Evolutionary conservation across 2,329 filamentous ascomycete genomes (phyloP).

Genomic region (Madurella mycetomatis): DNA sequence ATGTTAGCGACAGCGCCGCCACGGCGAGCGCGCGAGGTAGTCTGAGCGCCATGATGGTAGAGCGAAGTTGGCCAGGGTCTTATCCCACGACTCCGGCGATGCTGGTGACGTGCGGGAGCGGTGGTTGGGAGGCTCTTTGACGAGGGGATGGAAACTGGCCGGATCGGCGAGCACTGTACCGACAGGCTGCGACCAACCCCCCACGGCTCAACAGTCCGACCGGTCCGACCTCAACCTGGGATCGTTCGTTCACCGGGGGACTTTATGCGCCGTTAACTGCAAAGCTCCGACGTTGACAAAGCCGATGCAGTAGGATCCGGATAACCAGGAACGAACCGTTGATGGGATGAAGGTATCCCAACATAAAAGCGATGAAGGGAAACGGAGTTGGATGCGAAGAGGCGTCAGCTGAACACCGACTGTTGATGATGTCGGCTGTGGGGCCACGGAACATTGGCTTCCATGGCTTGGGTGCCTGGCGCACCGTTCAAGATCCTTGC

Average conservation of each 20-base stretch:
- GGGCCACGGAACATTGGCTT: not conserved
- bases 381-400: not conserved
- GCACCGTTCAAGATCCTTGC: not conserved
- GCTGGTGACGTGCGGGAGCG: not conserved
- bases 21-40: constrained; percentile 37
- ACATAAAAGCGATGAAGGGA: not conserved
- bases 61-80: constrained; percentile 5
- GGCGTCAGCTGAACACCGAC: not conserved
- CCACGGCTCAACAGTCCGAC: constrained; percentile 17
- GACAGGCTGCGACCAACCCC: constrained; percentile 20
- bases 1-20: constrained; percentile 39
- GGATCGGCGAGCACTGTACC: constrained; percentile 18
- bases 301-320: not conserved
- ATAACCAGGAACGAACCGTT: not conserved
- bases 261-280: constrained; percentile 7
- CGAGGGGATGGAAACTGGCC: not conserved
- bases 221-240: not conserved
- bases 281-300: not conserved
- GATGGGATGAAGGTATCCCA: not conserved
- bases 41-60: constrained; percentile 38
- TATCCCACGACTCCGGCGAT: not conserved
- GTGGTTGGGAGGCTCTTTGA: not conserved
- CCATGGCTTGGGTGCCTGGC: constrained; percentile 1
- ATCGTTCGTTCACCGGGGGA: constrained; percentile 1
- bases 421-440: constrained; percentile 18